Base-by-base conservation (phyloP, 352 stramenopile species). In the Pythium graminicola region DNA sequence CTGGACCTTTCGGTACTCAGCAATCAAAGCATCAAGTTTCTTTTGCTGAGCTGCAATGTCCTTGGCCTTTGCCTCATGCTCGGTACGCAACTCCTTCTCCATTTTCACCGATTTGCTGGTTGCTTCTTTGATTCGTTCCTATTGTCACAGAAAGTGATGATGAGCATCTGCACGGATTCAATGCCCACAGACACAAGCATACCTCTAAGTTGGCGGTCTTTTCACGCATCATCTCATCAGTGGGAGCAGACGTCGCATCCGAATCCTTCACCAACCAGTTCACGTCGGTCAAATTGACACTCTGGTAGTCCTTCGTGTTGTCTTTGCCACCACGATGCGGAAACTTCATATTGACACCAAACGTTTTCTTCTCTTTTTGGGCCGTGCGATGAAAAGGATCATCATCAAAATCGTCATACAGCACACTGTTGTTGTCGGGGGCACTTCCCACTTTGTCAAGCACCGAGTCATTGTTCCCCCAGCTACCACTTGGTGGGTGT, bases 261-360 rank as follows among this genome's bases (percentile, higher is more conserved):
- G 85, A 70, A 6, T 72, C 83, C 41, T 87, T 94, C 26, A 94
- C 77, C 53, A 94, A 70, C 83, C 83, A 94, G 64, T 79, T 81
- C 7, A 94, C 73, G 31, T 90, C 74, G 22, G 71, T 81, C 24
- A 94, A 55, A 56, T 78, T 82, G 35, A 94, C 85, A 50, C 81
- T 94, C 57, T 90, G 79, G 60, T 94, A 94, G 55, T 94, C 83
- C 43, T 92, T 94, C 40, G 83, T 94, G 60, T 84, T 90, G 54
- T 94, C 83, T 53, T 94, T 94, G 23, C 74, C 81, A 49, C 78
- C 73, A 10, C 81, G 79, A 49, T 89, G 73, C 8, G 80, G 57
- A 54, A 94, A 94, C 46, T 89, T 91, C 54, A 93, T 80, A 50
- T 89, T 89, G 16, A 91, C 78, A 29, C 81, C 79, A 44, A 94